Evolutionary conservation across 305 asterid species (phyloP), one percentile per base, ranked within the genome.

Genomic region (Plantago lanceolata): DNA sequence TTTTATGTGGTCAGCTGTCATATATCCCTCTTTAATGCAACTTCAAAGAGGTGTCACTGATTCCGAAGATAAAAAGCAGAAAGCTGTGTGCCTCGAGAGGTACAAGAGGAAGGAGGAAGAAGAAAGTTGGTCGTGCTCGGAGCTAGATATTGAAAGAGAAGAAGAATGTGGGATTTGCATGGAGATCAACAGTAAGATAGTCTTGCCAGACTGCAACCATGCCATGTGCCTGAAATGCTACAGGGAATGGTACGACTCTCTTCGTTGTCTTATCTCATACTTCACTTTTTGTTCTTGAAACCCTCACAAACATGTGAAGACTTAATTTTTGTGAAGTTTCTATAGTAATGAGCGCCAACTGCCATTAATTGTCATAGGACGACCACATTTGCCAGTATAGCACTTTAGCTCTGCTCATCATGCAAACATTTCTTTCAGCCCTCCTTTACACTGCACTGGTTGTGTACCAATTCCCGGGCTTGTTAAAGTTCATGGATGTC

Each of bases 91-190:
- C 75, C 48, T 78, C 57, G 97, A 92, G 79, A 87, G 95, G 65
- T 92, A 82, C 80, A 80, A 68, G 76, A 82, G 90, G 72, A 89
- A 82, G 79, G 96, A 87, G 44, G 94, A 82, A 48, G 91, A 81
- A 54, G 92, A 89, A 40, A 63, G 50, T 50, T 63, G 68, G 63
- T 81, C 61, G 3, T 77, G 70, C 71, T 76, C 94, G 7, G 97
- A 89, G 43, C 64, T 73, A 29, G 97, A 92, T 66, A 76, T 72
- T 60, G 98, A 92, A 75, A 79, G 96, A 80, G 98, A 92, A 69
- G 96, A 87, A 40, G 98, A 92, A 78, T 92, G 98, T 71, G 97
- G 96, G 63, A 89, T 92, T 71, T 92, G 98, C 83, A 84, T 92
- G 98, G 98, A 89, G 85, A 73, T 71, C 65, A 84, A 85, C 57